These are phyloP conservation scores for Penicillium sumatraense DNA, from an alignment of 2,329 filamentous ascomycete species.

Conservation along the genomic window DNA sequence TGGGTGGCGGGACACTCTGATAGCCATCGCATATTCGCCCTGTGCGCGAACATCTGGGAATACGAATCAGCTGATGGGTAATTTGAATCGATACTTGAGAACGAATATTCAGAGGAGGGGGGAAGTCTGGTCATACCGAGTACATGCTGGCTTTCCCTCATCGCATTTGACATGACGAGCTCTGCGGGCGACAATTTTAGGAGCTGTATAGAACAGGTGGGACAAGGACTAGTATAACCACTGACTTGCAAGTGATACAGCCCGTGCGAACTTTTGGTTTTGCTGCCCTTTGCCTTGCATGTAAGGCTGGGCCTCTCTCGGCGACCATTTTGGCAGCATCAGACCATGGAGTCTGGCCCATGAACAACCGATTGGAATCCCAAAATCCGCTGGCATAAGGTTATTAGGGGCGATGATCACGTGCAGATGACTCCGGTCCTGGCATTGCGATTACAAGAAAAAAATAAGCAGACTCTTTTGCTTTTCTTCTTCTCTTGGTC, in stretches of 20 bases:
- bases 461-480: too few relatives aligned
- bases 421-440: too few relatives aligned
- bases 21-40: conserved; percentile 22
- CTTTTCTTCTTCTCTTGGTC: too few relatives aligned
- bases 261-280: conserved; percentile 50
- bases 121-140: conserved; percentile 58
- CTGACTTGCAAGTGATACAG: conserved; percentile 71
- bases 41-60: conserved; percentile 11
- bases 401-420: too few relatives aligned
- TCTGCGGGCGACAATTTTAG: conserved; percentile 11
- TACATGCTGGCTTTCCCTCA: conserved; percentile 64
- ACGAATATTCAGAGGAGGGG: not conserved
- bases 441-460: too few relatives aligned
- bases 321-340: not conserved
- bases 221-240: conserved; percentile 20
- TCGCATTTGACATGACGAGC: conserved; percentile 65
- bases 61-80: not conserved
- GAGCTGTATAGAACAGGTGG: not conserved
- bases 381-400: too few relatives aligned
- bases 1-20: not conserved
- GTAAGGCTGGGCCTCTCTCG: not conserved
- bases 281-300: not conserved
- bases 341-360: too few relatives aligned
- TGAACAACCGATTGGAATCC: too few relatives aligned
- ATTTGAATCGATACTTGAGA: not conserved